Evolutionary conservation across 257 asterid species (phyloP).

Genomic region (Thymus quinquecostatus): DNA sequence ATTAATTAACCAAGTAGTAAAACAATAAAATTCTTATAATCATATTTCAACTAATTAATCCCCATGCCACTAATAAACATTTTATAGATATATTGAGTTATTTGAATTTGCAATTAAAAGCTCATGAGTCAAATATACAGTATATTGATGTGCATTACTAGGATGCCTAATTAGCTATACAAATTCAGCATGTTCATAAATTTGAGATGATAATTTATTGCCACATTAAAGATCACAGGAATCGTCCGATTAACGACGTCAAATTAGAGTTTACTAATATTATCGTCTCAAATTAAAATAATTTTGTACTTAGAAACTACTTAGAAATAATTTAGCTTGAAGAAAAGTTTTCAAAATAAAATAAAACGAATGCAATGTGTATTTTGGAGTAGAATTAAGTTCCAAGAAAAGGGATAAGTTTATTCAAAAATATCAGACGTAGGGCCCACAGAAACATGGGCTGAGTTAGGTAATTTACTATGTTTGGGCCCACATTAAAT

Average conservation of each 20-base stretch:
- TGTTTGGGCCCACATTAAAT: no score
- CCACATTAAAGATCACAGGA: neutral
- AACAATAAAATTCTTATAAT: no score
- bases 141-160: neutral
- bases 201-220: neutral
- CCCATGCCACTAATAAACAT: neutral
- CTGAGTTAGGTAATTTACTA: no score
- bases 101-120: neutral
- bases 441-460: no score
- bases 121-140: neutral
- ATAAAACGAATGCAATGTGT: no score
- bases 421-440: no score
- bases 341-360: no score
- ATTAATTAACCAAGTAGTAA: no score
- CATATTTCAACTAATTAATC: neutral
- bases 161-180: neutral
- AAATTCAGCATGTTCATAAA: neutral
- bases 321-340: no score
- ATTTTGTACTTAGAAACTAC: neutral
- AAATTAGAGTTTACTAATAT: neutral
- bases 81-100: neutral
- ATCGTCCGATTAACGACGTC: neutral
- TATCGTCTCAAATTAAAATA: neutral
- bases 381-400: no score
- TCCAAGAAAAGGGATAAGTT: no score